Base-by-base conservation (phyloP, 164 flowering plant genomes). In the Tetracentron sinense region DNA sequence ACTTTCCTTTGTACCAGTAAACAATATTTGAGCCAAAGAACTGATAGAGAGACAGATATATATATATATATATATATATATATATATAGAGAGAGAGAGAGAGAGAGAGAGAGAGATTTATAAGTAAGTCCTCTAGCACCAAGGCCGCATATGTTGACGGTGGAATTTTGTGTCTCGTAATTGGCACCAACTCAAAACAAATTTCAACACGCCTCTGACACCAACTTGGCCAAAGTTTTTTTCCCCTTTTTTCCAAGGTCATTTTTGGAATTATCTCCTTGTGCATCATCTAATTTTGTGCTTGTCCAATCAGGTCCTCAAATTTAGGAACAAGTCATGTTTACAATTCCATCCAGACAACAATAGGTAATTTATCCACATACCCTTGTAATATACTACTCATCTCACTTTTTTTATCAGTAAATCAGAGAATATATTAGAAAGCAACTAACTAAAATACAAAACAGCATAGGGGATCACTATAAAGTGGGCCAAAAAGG, bases 371-470 rank as follows among this genome's bases (percentile, higher is more conserved):
- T 23, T 3, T 25, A 23, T 42, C 7, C 33, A 30, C 66, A 42
- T 65, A 63, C 79, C 70, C 19, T 61, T 56, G 62, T n/a, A 63
- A 53, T 42, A 60, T 30, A 25, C n/a, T 26, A 60, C 56, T 57
- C 66, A 26, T 63, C 48, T 68, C 66, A 58, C 44, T 62, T 57
- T 62, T 61, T n/a, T n/a, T n/a, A n/a, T n/a, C n/a, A n/a, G n/a
- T n/a, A n/a, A n/a, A n/a, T n/a, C n/a, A n/a, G n/a, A n/a, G n/a
- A n/a, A n/a, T n/a, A n/a, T n/a, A n/a, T n/a, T n/a, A n/a, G n/a
- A n/a, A n/a, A n/a, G n/a, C n/a, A n/a, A n/a, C n/a, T n/a, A n/a
- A n/a, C n/a, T n/a, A n/a, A n/a, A n/a, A n/a, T n/a, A n/a, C n/a
- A n/a, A n/a, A n/a, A n/a, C n/a, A n/a, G n/a, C n/a, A n/a, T n/a